Conservation (phyloP, 495 filamentous ascomycete species). For the Penicillium verhagenii region DNA sequence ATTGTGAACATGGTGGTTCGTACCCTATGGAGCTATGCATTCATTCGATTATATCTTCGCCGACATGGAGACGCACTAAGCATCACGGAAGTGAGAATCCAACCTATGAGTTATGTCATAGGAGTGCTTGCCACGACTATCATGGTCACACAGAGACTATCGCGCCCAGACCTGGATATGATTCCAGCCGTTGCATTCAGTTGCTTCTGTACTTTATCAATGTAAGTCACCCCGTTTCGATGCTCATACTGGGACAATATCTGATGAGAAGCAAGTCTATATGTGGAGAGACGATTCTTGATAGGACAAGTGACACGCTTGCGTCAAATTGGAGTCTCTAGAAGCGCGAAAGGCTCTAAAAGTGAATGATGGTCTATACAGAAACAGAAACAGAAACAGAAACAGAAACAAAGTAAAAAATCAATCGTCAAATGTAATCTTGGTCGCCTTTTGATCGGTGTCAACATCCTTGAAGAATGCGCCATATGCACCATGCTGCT, state of each 20-base stretch:
- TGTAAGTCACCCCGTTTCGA: slow-evolving; percentile 53
- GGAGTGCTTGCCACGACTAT: slow-evolving; percentile 32
- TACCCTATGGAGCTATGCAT: slow-evolving; percentile 73
- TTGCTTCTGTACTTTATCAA: slow-evolving; percentile 49
- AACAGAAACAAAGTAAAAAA: neutral
- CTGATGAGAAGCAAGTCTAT: slow-evolving; percentile 43
- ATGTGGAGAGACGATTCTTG: slow-evolving; percentile 60
- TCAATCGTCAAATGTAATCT: slow-evolving; percentile 86
- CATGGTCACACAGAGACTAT: slow-evolving; percentile 23
- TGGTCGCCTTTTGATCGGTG: slow-evolving; percentile 76
- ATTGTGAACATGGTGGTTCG: slow-evolving; percentile 80
- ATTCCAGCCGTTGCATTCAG: slow-evolving; percentile 51
- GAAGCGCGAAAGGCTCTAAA: slow-evolving; percentile 19
- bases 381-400: neutral
- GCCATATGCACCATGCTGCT: slow-evolving; percentile 89
- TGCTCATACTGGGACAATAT: neutral
- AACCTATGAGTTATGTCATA: slow-evolving; percentile 32
- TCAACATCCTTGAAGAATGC: slow-evolving; percentile 85
- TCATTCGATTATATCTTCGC: slow-evolving; percentile 64
- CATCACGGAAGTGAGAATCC: slow-evolving; percentile 26
- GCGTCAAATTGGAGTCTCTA: slow-evolving; percentile 23
- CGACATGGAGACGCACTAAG: slow-evolving; percentile 30
- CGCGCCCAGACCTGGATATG: slow-evolving; percentile 35
- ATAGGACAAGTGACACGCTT: slow-evolving; percentile 45
- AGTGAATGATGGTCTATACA: slow-evolving; percentile 15